Evolutionary conservation across 2,329 filamentous ascomycete genomes (phyloP), one percentile per base, ranked within the genome.

Genomic region (Xylariales sp.): DNA sequence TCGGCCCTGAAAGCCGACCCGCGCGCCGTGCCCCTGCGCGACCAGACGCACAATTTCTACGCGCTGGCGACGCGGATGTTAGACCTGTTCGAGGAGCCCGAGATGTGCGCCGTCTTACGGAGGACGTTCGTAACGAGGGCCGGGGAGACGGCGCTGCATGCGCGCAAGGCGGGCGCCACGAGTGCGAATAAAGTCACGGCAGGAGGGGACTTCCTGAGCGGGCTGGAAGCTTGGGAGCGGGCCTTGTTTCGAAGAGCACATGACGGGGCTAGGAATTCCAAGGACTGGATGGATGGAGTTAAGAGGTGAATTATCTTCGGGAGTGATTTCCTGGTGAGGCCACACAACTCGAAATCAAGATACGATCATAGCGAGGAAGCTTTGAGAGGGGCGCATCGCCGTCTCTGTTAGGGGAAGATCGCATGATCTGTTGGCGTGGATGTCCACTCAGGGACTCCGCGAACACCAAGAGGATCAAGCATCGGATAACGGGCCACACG

Each of bases 1-100:
- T 89, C 94, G 52, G 93, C 93, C 0, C 71, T 98, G 27, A 93
- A 91, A 58, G 93, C 93, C 22, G 89, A 96, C 58, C 84, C 93
- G 0, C 82, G 85, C 41, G 84, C 86, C 9, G 88, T 98, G 1
- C 83, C 95, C 42, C 63, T 98, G 31, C 80, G 91, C 37, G 82
- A 87, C 42, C 80, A 93, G 61, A 87, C 86, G 46, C 82, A 84
- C 25, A 86, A 95, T 62, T 95, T 95, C 55, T 97, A 95, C 66
- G 82, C 80, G 18, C 75, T 97, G 4, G 88, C 86, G 3, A 84
- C 87, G 32, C 78, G 88, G 38, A 89, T 96, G 64, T 71, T 97
- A 46, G 90, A 96, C 45, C 65, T 98, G 1, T 95, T 95, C 47
- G 90, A 96, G 44, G 90, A 95, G 61, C 61, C 62, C 32, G 78